Conservation (phyloP, 176 grass and related monocot species). For the Cymbopogon citratus region DNA sequence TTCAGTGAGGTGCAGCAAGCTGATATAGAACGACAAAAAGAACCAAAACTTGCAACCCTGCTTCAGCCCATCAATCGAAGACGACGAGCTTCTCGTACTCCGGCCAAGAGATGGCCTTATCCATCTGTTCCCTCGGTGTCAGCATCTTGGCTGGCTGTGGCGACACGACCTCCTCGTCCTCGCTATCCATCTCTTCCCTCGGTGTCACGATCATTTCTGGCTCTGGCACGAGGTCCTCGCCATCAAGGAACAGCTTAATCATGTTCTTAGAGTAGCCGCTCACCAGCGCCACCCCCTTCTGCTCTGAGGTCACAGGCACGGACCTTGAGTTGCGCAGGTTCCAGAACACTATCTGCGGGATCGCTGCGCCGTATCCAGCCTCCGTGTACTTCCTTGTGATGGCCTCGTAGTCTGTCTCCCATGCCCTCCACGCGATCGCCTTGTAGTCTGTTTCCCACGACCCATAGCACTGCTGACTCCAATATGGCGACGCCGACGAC, state of each 20-base stretch:
- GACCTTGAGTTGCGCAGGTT: constrained; percentile 49
- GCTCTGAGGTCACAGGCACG: constrained; percentile 32
- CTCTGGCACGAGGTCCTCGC: constrained; percentile 4
- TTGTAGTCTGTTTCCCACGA: constrained; percentile 24
- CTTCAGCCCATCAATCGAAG: background rate
- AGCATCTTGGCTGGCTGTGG: background rate
- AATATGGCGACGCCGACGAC: constrained; percentile 2
- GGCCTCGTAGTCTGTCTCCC: constrained; percentile 80
- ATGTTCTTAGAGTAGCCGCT: constrained; percentile 80
- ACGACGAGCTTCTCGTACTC: constrained; percentile 41
- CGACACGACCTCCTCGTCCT: background rate
- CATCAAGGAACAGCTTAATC: constrained; percentile 58
- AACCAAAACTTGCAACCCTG: background rate
- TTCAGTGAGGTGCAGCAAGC: background rate
- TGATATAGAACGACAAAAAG: background rate
- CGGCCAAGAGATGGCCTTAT: constrained; percentile 41
- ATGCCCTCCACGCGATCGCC: background rate
- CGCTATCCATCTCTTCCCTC: background rate
- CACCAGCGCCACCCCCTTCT: constrained; percentile 68
- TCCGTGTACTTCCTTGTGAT: constrained; percentile 47
- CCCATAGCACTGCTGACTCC: background rate
- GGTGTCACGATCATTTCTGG: too few species aligned
- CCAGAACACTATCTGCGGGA: constrained; percentile 81
- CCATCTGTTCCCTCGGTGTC: constrained; percentile 45
- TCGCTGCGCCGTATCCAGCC: constrained; percentile 45